Evolutionary conservation across 768 basidiomycete genomes (phyloP).

Genomic region (Mycena galericulata): DNA sequence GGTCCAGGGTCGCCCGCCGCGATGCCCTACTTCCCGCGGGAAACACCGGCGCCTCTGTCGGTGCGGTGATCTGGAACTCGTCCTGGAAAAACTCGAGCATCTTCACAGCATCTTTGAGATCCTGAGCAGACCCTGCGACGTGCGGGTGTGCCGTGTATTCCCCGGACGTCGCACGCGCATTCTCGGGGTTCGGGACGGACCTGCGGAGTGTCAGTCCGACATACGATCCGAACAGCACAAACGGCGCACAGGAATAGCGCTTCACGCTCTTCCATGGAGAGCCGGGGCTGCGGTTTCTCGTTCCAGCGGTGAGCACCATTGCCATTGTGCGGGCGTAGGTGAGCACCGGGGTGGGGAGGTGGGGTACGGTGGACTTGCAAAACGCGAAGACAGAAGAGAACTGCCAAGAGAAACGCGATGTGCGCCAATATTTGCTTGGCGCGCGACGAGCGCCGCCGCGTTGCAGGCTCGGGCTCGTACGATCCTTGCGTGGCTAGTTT

Average conservation of each 20-base stretch:
- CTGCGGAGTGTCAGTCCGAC: slow-evolving; percentile 44
- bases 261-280: slow-evolving; percentile 39
- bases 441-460: not conserved
- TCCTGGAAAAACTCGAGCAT: slow-evolving; percentile 77
- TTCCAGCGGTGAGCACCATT: not conserved
- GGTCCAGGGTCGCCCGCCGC: slow-evolving; percentile 71
- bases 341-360: not conserved
- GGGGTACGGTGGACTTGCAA: slow-evolving; percentile 11
- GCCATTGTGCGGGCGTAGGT: not conserved
- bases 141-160: slow-evolving; percentile 77
- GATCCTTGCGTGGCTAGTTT: not conserved
- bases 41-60: slow-evolving; percentile 65
- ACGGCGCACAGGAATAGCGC: slow-evolving; percentile 41
- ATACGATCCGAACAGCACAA: not conserved
- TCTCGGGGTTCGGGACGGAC: slow-evolving; percentile 66
- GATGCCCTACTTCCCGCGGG: slow-evolving; percentile 77
- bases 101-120: slow-evolving; percentile 71
- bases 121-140: slow-evolving; percentile 73
- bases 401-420: not conserved
- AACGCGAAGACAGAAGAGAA: slow-evolving; percentile 9
- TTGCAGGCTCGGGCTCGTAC: not conserved
- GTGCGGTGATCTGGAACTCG: slow-evolving; percentile 66
- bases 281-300: slow-evolving; percentile 11
- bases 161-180: slow-evolving; percentile 68
- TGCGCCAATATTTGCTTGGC: not conserved